These are phyloP conservation scores for Hortaea sp. DNA, from an alignment of 2,329 filamentous ascomycete species.

Conservation along the genomic window DNA sequence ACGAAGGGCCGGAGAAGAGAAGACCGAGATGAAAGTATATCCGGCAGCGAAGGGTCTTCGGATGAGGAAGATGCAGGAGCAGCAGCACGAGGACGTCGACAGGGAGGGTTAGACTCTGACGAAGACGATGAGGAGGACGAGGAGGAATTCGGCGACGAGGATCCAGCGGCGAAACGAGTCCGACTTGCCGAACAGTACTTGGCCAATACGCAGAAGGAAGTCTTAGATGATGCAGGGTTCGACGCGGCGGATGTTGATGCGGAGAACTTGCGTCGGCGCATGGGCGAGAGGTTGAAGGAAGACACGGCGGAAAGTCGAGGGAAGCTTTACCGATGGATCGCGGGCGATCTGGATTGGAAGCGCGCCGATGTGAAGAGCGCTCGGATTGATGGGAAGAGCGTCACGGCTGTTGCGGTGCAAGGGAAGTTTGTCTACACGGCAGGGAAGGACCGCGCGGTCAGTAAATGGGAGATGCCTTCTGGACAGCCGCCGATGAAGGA, in stretches of 20 bases:
- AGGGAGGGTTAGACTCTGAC: conserved; percentile 31
- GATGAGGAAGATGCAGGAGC: conserved; percentile 36
- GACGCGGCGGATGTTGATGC: conserved; percentile 89
- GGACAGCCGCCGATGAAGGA: conserved; percentile 3
- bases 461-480: conserved; percentile 80
- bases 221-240: conserved; percentile 67
- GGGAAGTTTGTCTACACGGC: conserved; percentile 79
- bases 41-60: conserved; percentile 67
- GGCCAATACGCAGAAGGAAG: conserved; percentile 73
- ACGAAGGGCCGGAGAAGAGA: conserved; percentile 26
- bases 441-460: conserved; percentile 71
- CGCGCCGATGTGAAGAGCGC: conserved; percentile 44
- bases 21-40: conserved; percentile 55
- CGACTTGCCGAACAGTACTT: conserved; percentile 87
- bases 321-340: conserved; percentile 73
- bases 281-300: conserved; percentile 67
- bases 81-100: background rate
- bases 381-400: conserved; percentile 69
- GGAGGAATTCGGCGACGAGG: conserved; percentile 73
- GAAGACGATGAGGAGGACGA: conserved; percentile 35
- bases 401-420: conserved; percentile 71
- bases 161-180: conserved; percentile 76
- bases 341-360: conserved; percentile 58
- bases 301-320: conserved; percentile 90
- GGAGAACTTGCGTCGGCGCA: conserved; percentile 64